Conservation (phyloP, 2,329 filamentous ascomycete genomes). For the Colletotrichum sojae region DNA sequence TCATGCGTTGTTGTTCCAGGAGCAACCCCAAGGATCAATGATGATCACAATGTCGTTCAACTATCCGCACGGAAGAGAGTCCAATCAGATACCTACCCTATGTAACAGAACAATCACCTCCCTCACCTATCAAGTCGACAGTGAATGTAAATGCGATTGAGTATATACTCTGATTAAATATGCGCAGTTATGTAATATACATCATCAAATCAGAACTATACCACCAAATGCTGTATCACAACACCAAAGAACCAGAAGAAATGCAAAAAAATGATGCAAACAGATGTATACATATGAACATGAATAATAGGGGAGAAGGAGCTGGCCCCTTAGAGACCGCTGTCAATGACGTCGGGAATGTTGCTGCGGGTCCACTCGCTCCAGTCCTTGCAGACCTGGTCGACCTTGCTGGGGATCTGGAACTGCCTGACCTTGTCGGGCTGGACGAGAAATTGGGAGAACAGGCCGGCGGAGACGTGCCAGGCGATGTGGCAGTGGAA, state of each 20-base stretch:
- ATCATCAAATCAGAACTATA: conserved; percentile 21
- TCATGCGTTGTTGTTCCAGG: no score
- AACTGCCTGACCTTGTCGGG: conserved; percentile 56
- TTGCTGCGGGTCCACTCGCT: conserved; percentile 61
- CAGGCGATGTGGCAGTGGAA: conserved; percentile 71
- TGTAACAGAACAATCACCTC: no score
- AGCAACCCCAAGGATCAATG: no score
- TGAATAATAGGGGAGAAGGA: neutral
- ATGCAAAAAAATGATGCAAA: neutral
- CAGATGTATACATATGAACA: conserved; percentile 6
- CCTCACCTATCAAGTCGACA: no score
- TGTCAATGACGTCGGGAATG: conserved; percentile 67
- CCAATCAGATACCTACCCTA: no score
- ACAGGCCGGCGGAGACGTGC: conserved; percentile 68
- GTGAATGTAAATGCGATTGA: neutral
- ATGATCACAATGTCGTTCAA: no score
- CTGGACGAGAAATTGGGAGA: conserved; percentile 64
- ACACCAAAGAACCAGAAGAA: neutral
- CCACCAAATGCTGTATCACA: conserved; percentile 7
- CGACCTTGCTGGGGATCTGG: conserved; percentile 61
- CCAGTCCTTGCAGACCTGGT: conserved; percentile 70
- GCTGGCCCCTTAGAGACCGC: conserved; percentile 58
- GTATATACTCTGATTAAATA: conserved; percentile 3
- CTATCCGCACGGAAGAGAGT: no score
- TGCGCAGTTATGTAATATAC: conserved; percentile 17